These are phyloP conservation scores for Rubia balearica DNA, from an alignment of 305 asterid genomes.

Conservation along the genomic window DNA sequence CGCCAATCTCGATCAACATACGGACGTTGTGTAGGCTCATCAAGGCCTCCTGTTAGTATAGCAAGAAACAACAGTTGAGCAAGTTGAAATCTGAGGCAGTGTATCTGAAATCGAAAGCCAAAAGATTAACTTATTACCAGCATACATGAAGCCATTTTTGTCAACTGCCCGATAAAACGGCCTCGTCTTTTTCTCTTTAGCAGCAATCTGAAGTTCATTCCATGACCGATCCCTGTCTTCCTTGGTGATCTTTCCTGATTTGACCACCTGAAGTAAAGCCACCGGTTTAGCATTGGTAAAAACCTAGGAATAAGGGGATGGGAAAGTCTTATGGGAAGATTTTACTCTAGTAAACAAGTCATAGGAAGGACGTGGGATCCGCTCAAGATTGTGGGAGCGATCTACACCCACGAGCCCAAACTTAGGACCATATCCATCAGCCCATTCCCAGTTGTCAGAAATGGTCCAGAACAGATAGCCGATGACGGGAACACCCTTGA, in stretches of 20 bases:
- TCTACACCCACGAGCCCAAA: conserved; percentile 91
- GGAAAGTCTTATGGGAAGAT: neutral
- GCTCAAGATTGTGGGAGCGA: conserved; percentile 65
- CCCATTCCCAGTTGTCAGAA: conserved; percentile 99
- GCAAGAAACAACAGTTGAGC: neutral
- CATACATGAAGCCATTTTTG: conserved; percentile 78
- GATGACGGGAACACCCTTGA: conserved; percentile 71
- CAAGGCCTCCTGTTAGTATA: conserved; percentile 66
- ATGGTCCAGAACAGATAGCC: conserved; percentile 97
- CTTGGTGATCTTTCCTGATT: conserved; percentile 60
- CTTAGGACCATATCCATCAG: conserved; percentile 97
- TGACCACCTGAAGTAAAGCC: conserved; percentile 49
- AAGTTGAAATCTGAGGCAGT: neutral
- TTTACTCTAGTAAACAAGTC: conserved; percentile 62
- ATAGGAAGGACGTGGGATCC: conserved; percentile 78
- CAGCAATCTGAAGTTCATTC: conserved; percentile 69
- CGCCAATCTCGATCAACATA: conserved; percentile 74
- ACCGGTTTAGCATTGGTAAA: conserved; percentile 12
- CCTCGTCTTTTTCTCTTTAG: conserved; percentile 55
- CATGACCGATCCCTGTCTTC: conserved; percentile 62
- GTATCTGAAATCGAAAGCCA: neutral
- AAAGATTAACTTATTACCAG: conserved; percentile 41
- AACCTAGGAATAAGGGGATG: neutral
- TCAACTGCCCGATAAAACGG: conserved; percentile 76
- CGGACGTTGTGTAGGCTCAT: conserved; percentile 55